phyloP scores from a whole-genome alignment of 2,329 filamentous ascomycete species.

The Colletotrichum paranaense region DNA sequence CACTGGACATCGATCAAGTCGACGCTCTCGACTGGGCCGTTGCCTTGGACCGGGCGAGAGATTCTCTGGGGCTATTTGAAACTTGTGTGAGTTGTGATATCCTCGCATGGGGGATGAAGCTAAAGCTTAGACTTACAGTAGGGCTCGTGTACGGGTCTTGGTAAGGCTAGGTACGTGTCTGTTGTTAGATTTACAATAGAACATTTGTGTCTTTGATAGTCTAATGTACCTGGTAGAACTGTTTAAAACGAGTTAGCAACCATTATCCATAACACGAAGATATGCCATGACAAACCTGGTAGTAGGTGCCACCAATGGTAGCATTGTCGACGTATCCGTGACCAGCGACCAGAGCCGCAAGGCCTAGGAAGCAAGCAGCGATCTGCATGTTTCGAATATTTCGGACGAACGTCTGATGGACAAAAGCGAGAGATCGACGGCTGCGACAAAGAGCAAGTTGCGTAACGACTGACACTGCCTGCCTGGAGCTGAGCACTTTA shows the following conservation, averaged over 20 bases:
- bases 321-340: slow-evolving; percentile 62
- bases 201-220: neutral
- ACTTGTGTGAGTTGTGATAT: neutral
- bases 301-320: slow-evolving; percentile 54
- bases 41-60: slow-evolving; percentile 67
- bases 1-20: slow-evolving; percentile 66
- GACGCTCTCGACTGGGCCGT: slow-evolving; percentile 67
- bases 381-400: slow-evolving; percentile 18
- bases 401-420: too few relatives aligned
- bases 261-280: accelerated
- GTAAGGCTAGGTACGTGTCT: slow-evolving; percentile 37
- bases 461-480: neutral
- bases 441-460: neutral
- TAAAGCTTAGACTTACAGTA: neutral
- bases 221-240: slow-evolving; percentile 47
- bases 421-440: neutral
- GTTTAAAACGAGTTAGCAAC: slow-evolving; percentile 15
- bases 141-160: slow-evolving; percentile 34
- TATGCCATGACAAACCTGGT: slow-evolving; percentile 41
- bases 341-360: slow-evolving; percentile 54
- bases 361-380: slow-evolving; percentile 31
- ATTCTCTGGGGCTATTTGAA: slow-evolving; percentile 44
- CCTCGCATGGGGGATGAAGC: neutral
- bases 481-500: neutral
- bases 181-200: neutral